A percentile compares a stretch with the other conserved stretches of the same genome.
phyloP scores from a whole-genome alignment of 495 filamentous ascomycete species.

The Durotheca rogersii region DNA sequence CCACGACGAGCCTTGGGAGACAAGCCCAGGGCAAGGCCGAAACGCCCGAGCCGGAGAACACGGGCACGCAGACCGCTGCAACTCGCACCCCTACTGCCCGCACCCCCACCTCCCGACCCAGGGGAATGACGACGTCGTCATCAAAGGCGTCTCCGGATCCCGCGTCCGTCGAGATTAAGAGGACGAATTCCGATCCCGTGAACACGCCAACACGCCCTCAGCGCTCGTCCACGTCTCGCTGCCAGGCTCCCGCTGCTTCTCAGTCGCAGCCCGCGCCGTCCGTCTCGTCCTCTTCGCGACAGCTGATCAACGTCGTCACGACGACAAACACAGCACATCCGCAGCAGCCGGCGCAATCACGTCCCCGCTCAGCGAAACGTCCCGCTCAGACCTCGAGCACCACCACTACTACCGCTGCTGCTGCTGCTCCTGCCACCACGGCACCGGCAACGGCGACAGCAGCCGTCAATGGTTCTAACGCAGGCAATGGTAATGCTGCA shows the following conservation, averaged over 20 bases:
- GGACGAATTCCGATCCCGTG: conserved; percentile 13
- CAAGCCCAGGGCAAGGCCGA: conserved; percentile 15
- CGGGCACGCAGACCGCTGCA: conserved; percentile 1
- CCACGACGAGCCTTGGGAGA: conserved; percentile 4
- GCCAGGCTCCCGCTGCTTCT: neutral
- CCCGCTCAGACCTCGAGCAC: conserved; percentile 8
- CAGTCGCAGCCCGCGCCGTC: conserved; percentile 16
- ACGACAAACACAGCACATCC: conserved; percentile 10
- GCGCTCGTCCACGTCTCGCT: conserved; percentile 5
- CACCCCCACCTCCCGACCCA: conserved; percentile 1
- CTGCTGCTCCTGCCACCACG: conserved; percentile 18
- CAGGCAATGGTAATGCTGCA: conserved; percentile 14
- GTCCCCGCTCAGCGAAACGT: conserved; percentile 19
- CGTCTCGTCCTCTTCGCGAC: conserved; percentile 5
- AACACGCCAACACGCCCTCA: conserved; percentile 2
- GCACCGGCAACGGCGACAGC: conserved; percentile 9
- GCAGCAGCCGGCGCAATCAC: conserved; percentile 31
- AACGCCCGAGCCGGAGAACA: conserved; percentile 13
- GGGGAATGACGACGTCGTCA: conserved; percentile 10
- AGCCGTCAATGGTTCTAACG: neutral
- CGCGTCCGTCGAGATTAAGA: conserved; percentile 11
- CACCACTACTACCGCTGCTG: conserved; percentile 23
- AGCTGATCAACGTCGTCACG: neutral
- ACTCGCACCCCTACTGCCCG: neutral
- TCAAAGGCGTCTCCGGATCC: conserved; percentile 23